Evolutionary conservation across 352 stramenopile species (phyloP).

Genomic region (Vaucheria bursata): DNA sequence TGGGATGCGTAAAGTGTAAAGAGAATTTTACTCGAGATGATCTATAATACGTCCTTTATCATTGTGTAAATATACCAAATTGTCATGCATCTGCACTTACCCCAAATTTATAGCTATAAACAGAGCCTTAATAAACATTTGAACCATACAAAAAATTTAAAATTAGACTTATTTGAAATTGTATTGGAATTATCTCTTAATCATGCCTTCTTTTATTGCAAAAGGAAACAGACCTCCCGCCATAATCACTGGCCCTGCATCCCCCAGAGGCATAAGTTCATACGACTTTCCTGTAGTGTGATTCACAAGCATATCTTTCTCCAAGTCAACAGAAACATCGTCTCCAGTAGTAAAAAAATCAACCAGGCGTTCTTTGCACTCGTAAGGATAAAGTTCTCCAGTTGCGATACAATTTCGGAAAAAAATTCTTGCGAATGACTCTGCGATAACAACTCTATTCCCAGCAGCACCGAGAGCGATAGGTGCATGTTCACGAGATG

Average conservation of each 20-base stretch:
- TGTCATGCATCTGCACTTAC: no score
- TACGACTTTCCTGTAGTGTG: slow-evolving; percentile 44
- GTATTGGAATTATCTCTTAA: slow-evolving; percentile 38
- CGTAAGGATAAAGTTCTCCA: slow-evolving; percentile 47
- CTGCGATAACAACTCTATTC: slow-evolving; percentile 39
- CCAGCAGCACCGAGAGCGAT: slow-evolving; percentile 46
- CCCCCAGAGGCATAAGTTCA: slow-evolving; percentile 32
- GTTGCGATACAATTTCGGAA: slow-evolving; percentile 49
- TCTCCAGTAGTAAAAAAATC: slow-evolving; percentile 40
- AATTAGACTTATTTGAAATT: no score
- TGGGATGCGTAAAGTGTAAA: no score
- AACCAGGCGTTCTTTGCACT: slow-evolving; percentile 43
- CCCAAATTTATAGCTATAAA: no score
- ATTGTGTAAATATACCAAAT: no score
- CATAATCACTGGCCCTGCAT: slow-evolving; percentile 46
- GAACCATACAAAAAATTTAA: no score
- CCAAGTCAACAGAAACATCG: slow-evolving; percentile 38
- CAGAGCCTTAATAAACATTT: no score
- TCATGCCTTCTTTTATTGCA: slow-evolving; percentile 47
- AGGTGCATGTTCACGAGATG: slow-evolving; percentile 46
- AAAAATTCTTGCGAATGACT: slow-evolving; percentile 49
- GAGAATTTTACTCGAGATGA: no score
- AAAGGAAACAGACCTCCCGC: slow-evolving; percentile 46
- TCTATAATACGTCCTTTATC: no score
- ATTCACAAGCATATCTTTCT: slow-evolving; percentile 27